Conservation (phyloP, 768 basidiomycete genomes). For the Podaxis carcinomalis region DNA sequence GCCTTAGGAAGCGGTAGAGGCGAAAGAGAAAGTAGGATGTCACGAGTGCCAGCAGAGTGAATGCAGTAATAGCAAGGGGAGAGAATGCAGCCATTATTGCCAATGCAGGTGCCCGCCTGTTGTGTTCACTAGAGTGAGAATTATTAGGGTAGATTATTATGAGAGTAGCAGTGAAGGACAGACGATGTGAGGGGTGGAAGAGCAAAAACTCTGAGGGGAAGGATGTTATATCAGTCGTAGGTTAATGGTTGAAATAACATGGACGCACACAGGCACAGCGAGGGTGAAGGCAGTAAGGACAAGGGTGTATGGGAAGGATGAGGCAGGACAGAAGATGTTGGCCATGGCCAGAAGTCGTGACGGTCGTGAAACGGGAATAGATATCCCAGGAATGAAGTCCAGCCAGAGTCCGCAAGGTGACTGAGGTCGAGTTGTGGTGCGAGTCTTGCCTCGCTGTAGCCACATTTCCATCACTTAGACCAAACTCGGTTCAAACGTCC, state of each 20-base stretch:
- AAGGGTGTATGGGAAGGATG: background rate
- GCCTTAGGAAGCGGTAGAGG: constrained; percentile 1
- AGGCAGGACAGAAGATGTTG: background rate
- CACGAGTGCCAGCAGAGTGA: constrained; percentile 3
- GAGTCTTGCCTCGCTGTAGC: background rate
- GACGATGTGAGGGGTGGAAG: constrained; percentile 7
- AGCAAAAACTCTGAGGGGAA: background rate
- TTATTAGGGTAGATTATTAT: background rate
- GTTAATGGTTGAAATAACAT: background rate
- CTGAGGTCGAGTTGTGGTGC: background rate
- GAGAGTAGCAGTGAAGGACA: constrained; percentile 4
- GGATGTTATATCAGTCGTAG: background rate
- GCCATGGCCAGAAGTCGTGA: constrained; percentile 2
- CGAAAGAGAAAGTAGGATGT: constrained; percentile 5
- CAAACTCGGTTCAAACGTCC: constrained; percentile 1
- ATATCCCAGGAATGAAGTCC: background rate
- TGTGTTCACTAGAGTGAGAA: background rate
- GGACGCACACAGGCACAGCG: background rate
- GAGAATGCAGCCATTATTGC: constrained; percentile 8
- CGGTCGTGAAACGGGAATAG: background rate
- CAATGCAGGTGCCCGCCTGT: constrained; percentile 5
- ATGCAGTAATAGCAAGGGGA: constrained; percentile 7
- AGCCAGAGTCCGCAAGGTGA: constrained; percentile 6
- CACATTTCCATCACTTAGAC: constrained; percentile 7
- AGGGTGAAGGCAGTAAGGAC: constrained; percentile 5